Percentiles rank a stretch among this genome's conserved stretches.
These are phyloP conservation scores for Camellia lanceoleosa DNA, from an alignment of 148 eudicot genomes.

Conservation along the genomic window DNA sequence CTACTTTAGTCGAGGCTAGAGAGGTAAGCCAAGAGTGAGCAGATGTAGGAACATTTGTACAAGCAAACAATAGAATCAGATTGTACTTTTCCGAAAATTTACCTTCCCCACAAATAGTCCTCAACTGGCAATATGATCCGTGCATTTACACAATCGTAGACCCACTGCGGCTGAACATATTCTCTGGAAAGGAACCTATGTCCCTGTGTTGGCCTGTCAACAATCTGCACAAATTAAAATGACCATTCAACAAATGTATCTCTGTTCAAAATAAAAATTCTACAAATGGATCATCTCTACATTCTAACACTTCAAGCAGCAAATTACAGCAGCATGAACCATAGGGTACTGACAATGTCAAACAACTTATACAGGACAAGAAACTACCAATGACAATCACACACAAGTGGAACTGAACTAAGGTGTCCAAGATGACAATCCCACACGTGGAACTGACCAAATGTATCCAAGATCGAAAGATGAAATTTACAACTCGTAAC, in stretches of 20 bases:
- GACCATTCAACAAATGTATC: not conserved
- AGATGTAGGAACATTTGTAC: not conserved
- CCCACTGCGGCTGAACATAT: slow-evolving; percentile 97
- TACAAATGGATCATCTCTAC: not conserved
- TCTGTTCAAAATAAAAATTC: too few species aligned
- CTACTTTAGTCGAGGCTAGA: not conserved
- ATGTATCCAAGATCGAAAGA: not conserved
- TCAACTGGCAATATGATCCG: slow-evolving; percentile 82
- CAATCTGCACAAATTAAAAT: slow-evolving; percentile 52
- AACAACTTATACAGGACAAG: not conserved
- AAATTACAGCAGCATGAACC: not conserved
- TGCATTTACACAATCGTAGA: slow-evolving; percentile 82
- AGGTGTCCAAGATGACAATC: not conserved
- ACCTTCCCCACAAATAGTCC: slow-evolving; percentile 84
- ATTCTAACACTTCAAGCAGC: not conserved
- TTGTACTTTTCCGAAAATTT: not conserved
- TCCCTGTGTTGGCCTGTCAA: slow-evolving; percentile 80
- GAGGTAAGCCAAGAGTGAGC: not conserved
- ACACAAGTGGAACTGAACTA: not conserved
- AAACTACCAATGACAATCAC: not conserved
- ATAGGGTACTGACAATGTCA: not conserved
- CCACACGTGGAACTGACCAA: not conserved
- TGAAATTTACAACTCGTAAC: not conserved
- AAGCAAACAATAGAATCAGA: not conserved
- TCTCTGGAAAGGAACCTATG: slow-evolving; percentile 70